Percentiles rank a stretch among this genome's conserved stretches.
Evolutionary conservation across 331 rosid species (phyloP).

Genomic region (Malus hybrid): DNA sequence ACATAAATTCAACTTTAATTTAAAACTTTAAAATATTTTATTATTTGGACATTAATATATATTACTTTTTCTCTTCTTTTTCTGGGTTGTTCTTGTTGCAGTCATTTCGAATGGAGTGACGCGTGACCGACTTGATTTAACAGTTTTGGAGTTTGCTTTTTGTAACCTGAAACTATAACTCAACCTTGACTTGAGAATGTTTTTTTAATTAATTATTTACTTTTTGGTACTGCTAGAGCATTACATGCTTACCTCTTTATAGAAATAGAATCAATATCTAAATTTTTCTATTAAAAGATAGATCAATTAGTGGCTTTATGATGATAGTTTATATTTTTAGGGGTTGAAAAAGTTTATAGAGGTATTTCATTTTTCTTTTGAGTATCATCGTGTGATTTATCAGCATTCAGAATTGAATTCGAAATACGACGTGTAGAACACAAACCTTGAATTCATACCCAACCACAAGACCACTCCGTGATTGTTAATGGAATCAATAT

Average conservation of each 20-base stretch:
- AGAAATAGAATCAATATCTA: neutral
- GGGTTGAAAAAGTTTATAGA: accelerated
- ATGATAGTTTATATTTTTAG: too few relatives aligned
- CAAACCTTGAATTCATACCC: accelerated
- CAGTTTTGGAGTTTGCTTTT: neutral
- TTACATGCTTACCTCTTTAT: neutral
- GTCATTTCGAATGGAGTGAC: constrained; percentile 1
- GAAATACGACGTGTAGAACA: too few relatives aligned
- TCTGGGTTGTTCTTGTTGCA: neutral
- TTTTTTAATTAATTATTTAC: neutral
- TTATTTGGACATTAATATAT: neutral
- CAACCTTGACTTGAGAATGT: constrained; percentile 6
- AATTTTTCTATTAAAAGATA: too few relatives aligned
- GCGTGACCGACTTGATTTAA: neutral
- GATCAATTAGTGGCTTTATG: too few relatives aligned
- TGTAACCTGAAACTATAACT: neutral
- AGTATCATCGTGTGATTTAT: too few relatives aligned
- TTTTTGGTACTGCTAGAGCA: neutral
- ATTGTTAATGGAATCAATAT: too few relatives aligned
- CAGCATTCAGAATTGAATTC: accelerated
- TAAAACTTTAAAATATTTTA: constrained; percentile 12
- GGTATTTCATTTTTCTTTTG: accelerated
- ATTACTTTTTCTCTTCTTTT: neutral
- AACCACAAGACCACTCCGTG: too few relatives aligned
- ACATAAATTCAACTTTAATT: constrained; percentile 55